Evolutionary conservation across 208 protist genomes (phyloP).

Genomic region (Vickermania spadyakhi): DNA sequence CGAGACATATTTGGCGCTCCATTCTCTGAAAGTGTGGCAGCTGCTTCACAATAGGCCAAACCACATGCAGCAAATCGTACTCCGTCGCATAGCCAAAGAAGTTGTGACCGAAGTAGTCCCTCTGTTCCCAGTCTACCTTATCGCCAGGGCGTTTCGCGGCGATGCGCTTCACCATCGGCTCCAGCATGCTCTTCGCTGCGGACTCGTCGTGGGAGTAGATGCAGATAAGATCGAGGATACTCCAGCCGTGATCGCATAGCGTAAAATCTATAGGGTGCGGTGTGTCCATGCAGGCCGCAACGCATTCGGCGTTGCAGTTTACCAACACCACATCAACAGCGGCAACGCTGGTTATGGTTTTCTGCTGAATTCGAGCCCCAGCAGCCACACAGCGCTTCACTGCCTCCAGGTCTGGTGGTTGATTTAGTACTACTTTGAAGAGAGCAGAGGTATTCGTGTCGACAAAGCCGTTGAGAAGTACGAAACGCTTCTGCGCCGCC

Average conservation of each 20-base stretch:
- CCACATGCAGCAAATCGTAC: not conserved
- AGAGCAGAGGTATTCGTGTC: not conserved
- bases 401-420: not conserved
- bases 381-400: not conserved
- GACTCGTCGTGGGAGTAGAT: not conserved
- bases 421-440: not conserved
- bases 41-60: not conserved
- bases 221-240: not conserved
- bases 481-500: not conserved
- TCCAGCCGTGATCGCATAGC: not conserved
- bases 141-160: not conserved
- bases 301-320: not conserved
- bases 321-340: not conserved
- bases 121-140: not conserved
- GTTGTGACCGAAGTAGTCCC: not conserved
- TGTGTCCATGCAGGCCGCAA: not conserved
- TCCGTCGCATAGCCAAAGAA: not conserved
- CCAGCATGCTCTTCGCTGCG: conserved; percentile 14
- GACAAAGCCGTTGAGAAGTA: not conserved
- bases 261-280: not conserved
- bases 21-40: not conserved
- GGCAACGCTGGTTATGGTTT: not conserved
- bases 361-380: not conserved
- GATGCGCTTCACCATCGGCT: conserved; percentile 18
- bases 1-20: not conserved